Percentiles rank a stretch among this genome's conserved stretches.
Conservation (phyloP, 2,329 filamentous ascomycete species). For the Paracorniculantispora psalliotae region DNA sequence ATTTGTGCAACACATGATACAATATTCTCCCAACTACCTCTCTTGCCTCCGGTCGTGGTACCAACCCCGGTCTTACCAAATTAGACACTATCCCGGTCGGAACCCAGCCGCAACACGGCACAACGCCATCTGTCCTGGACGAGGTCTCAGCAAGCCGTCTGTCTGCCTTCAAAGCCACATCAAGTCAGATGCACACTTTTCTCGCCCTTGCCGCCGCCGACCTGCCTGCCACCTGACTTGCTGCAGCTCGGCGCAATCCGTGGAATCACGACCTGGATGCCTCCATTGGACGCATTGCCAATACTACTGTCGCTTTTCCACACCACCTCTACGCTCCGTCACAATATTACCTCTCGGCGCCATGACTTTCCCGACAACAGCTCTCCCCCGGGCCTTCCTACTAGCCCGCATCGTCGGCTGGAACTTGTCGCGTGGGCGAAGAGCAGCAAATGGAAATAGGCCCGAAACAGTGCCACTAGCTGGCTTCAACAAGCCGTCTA, state of each 20-base stretch:
- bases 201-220: not conserved
- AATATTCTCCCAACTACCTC: not conserved
- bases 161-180: not conserved
- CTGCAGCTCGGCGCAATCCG: not conserved
- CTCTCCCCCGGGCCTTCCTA: not conserved
- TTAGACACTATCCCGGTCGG: not conserved
- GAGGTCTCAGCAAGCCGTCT: not conserved
- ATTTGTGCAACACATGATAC: not conserved
- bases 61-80: not conserved
- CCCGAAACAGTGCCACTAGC: not conserved
- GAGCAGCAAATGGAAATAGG: conserved; percentile 1
- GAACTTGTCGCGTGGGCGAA: not conserved
- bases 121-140: not conserved
- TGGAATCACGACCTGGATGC: not conserved
- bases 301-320: not conserved
- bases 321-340: not conserved
- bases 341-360: not conserved
- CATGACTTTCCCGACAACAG: not conserved
- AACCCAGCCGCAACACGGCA: not conserved
- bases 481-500: too few relatives aligned
- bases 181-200: not conserved
- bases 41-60: not conserved
- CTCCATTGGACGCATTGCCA: not conserved
- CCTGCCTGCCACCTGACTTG: not conserved
- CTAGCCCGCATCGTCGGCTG: not conserved